Percentiles rank a stretch among this genome's conserved stretches.
phyloP scores from a whole-genome alignment of 345 rosid genomes.

The Acer yangbiense region DNA sequence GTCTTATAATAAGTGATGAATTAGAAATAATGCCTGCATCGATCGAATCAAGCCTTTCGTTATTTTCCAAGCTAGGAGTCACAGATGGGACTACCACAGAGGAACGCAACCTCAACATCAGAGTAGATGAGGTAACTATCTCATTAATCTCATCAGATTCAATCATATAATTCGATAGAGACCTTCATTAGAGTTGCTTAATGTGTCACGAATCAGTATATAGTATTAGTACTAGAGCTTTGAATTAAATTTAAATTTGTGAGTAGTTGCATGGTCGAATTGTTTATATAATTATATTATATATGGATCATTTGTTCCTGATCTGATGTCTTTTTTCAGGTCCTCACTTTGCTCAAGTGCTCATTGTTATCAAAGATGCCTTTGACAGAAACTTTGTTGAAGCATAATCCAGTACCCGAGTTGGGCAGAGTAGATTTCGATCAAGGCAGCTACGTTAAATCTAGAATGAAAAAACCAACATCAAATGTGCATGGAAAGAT shows the following conservation, averaged over 20 bases:
- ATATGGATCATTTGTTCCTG: no score
- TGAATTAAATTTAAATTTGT: no score
- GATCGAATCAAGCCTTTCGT: constrained; percentile 4
- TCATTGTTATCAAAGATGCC: constrained; percentile 24
- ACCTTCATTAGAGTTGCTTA: no score
- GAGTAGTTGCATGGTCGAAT: no score
- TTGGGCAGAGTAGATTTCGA: background rate
- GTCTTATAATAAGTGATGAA: constrained; percentile 17
- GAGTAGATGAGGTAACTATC: constrained; percentile 19
- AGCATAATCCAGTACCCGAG: background rate
- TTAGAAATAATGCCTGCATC: constrained; percentile 20
- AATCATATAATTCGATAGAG: no score
- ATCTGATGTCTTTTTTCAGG: constrained; percentile 21
- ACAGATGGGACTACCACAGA: constrained; percentile 10
- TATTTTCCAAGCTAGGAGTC: constrained; percentile 24
- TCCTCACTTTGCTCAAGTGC: constrained; percentile 20
- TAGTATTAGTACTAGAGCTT: no score
- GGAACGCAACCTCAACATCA: constrained; percentile 10
- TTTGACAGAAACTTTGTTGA: constrained; percentile 23
- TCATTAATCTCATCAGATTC: background rate
- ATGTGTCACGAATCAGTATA: no score
- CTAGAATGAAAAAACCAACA: background rate
- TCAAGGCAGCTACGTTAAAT: background rate
- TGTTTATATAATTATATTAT: no score
- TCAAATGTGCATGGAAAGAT: constrained; percentile 12